Conservation (phyloP, 2,329 filamentous ascomycete genomes). For the Salinomyces thailandicus region DNA sequence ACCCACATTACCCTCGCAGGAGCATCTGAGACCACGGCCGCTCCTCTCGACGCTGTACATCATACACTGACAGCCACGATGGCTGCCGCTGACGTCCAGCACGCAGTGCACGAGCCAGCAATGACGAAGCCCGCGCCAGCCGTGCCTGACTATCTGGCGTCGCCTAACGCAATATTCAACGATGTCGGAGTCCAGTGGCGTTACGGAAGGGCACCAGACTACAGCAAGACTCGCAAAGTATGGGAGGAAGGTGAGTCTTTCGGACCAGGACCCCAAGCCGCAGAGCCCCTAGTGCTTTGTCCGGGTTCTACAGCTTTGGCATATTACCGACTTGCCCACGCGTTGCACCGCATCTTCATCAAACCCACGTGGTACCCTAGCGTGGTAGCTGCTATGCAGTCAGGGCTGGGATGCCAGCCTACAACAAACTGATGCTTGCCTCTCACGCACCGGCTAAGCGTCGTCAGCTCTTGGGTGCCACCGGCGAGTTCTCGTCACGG, state of each 20-base stretch:
- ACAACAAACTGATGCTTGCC: too few species aligned
- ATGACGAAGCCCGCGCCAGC: constrained; percentile 25
- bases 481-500: not conserved
- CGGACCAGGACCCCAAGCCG: not conserved
- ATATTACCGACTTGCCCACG: not conserved
- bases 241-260: constrained; percentile 45
- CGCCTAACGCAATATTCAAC: constrained; percentile 48
- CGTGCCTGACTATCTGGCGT: constrained; percentile 48
- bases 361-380: constrained; percentile 5
- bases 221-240: constrained; percentile 51
- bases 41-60: too few species aligned
- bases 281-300: not conserved
- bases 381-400: constrained; percentile 1
- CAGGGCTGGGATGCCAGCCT: too few species aligned
- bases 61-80: constrained; percentile 10
- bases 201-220: constrained; percentile 51
- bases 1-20: too few species aligned
- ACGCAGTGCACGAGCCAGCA: constrained; percentile 2
- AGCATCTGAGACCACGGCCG: too few species aligned
- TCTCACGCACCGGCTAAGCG: too few species aligned
- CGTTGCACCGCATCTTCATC: not conserved
- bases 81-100: constrained; percentile 19
- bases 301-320: not conserved
- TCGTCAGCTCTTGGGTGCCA: not conserved
- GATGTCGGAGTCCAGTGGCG: constrained; percentile 48